These are phyloP conservation scores for Colletotrichum sp. DNA, from an alignment of 2,329 filamentous ascomycete species.

Conservation along the genomic window DNA sequence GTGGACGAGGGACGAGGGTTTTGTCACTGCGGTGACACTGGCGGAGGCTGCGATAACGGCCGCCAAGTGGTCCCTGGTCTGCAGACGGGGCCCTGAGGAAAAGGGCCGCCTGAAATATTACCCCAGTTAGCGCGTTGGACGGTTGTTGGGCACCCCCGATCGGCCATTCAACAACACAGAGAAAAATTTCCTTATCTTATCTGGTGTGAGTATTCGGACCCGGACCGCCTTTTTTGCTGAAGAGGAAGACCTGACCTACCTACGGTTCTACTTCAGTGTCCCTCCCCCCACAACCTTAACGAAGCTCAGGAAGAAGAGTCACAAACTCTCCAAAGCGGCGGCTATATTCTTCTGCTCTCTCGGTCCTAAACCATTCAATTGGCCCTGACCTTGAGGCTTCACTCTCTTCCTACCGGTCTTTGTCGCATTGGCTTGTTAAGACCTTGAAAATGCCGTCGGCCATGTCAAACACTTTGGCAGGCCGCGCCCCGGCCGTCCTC, in stretches of 20 bases:
- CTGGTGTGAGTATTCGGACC: background rate
- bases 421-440: conserved; percentile 7
- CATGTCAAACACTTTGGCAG: conserved; percentile 51
- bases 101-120: conserved; percentile 1
- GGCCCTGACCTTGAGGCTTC: conserved; percentile 18
- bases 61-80: conserved; percentile 12
- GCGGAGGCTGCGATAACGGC: conserved; percentile 19
- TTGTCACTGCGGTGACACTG: conserved; percentile 14
- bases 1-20: background rate
- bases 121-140: conserved; percentile 5
- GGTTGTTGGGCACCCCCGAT: conserved; percentile 15
- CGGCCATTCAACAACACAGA: conserved; percentile 17
- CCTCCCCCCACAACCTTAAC: conserved; percentile 8
- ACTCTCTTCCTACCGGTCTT: background rate
- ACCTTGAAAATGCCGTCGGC: conserved; percentile 40
- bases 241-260: conserved; percentile 4
- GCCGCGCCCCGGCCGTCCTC: conserved; percentile 62
- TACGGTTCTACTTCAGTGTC: background rate
- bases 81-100: background rate
- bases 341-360: conserved; percentile 11
- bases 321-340: conserved; percentile 17
- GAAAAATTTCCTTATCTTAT: conserved; percentile 27
- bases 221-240: conserved; percentile 21
- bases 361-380: conserved; percentile 23
- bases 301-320: conserved; percentile 21